These are phyloP conservation scores for Ploettnerulaceae sp. DNA, from an alignment of 2,329 filamentous ascomycete genomes.

Conservation along the genomic window DNA sequence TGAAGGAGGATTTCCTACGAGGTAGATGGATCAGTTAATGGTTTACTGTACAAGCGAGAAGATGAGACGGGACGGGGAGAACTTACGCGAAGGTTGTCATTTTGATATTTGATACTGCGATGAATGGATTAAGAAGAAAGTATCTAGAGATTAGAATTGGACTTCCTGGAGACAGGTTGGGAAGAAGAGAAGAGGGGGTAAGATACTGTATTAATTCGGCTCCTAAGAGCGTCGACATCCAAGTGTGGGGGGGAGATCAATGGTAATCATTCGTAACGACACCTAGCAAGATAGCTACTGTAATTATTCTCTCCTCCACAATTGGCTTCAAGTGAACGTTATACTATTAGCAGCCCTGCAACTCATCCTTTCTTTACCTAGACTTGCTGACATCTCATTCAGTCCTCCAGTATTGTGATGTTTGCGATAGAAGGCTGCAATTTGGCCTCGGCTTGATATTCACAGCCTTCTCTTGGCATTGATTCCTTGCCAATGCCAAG, in stretches of 20 bases:
- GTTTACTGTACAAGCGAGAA: constrained; percentile 6
- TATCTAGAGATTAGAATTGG: neutral
- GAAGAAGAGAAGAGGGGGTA: too few relatives aligned
- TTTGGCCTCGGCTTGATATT: constrained; percentile 4
- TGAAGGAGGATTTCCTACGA: constrained; percentile 50
- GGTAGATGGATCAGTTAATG: neutral
- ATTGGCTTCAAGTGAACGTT: too few relatives aligned
- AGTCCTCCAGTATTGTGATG: neutral
- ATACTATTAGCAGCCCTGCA: too few relatives aligned
- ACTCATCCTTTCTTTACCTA: too few relatives aligned
- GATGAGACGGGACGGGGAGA: constrained; percentile 7
- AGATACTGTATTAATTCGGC: too few relatives aligned
- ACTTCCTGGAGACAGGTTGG: too few relatives aligned
- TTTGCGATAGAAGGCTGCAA: neutral
- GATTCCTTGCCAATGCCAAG: neutral
- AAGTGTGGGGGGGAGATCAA: too few relatives aligned
- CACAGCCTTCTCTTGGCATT: constrained; percentile 4
- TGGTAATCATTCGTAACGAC: too few relatives aligned
- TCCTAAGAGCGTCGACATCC: too few relatives aligned
- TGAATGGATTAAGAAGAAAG: neutral
- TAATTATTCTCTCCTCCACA: too few relatives aligned
- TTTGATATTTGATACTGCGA: neutral
- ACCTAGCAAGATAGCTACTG: too few relatives aligned
- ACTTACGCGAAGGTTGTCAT: constrained; percentile 49
- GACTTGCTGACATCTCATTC: neutral